These are phyloP conservation scores for Cynanchum wilfordii DNA, from an alignment of 257 asterid species.

Conservation along the genomic window DNA sequence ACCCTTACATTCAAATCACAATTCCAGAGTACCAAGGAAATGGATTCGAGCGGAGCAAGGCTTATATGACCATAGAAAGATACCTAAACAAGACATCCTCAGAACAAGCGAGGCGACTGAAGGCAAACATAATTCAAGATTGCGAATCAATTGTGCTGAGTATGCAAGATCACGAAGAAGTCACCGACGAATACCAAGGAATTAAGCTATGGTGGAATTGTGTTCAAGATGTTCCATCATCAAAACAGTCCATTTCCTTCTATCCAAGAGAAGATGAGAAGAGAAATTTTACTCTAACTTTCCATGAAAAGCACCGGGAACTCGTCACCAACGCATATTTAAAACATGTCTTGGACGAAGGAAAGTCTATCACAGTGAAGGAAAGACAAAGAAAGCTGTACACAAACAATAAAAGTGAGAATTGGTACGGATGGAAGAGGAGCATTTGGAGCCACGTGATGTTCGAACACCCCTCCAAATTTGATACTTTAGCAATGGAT, in stretches of 20 bases:
- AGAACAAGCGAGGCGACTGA: conserved; percentile 41
- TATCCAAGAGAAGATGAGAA: conserved; percentile 38
- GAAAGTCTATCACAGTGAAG: not conserved
- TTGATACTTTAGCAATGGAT: conserved; percentile 31
- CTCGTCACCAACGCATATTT: conserved; percentile 20
- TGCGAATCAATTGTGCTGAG: conserved; percentile 39
- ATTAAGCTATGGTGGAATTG: conserved; percentile 32
- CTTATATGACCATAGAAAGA: conserved; percentile 41
- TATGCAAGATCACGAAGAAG: conserved; percentile 58
- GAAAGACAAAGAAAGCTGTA: conserved; percentile 7
- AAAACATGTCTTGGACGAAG: conserved; percentile 8
- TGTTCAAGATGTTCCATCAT: not conserved
- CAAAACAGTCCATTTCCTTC: conserved; percentile 26
- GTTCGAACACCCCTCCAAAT: conserved; percentile 39
- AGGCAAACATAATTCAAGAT: conserved; percentile 36
- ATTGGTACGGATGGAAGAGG: conserved; percentile 22
- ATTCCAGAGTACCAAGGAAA: conserved; percentile 14
- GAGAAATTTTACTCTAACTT: conserved; percentile 39
- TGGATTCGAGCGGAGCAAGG: conserved; percentile 38
- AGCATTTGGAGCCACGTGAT: conserved; percentile 46
- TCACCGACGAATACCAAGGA: conserved; percentile 39
- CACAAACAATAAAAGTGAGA: conserved; percentile 23
- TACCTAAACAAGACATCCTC: conserved; percentile 47
- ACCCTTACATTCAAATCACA: conserved; percentile 18
- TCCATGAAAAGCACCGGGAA: conserved; percentile 33